Evolutionary conservation across 805 yeast genomes (phyloP).

Genomic region (Hanseniaspora taiwanica): DNA sequence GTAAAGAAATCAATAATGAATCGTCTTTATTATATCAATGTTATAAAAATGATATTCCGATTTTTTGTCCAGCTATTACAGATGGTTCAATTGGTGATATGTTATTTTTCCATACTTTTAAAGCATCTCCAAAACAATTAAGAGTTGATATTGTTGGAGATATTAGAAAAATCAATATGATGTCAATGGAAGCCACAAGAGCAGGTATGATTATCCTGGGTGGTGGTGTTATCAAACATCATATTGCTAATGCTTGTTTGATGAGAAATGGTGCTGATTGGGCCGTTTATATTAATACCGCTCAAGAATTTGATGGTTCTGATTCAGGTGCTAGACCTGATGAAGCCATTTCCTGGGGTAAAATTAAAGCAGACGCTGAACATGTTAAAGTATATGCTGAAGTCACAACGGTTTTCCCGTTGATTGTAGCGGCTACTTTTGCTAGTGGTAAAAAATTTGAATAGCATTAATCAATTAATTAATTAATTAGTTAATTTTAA

Average conservation of each 20-base stretch:
- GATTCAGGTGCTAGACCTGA: constrained; percentile 99
- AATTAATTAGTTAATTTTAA: constrained; percentile 2
- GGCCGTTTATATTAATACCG: constrained; percentile 94
- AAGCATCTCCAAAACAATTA: constrained; percentile 79
- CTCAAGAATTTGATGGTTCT: constrained; percentile 97
- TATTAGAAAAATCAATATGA: constrained; percentile 77
- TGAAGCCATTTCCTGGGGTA: constrained; percentile 98
- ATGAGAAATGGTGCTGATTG: constrained; percentile 99
- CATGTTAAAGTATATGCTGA: constrained; percentile 90
- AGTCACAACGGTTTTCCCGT: constrained; percentile 87
- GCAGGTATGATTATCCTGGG: constrained; percentile 97
- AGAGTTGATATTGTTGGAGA: constrained; percentile 90
- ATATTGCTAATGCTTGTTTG: constrained; percentile 92
- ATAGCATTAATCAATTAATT: constrained; percentile 7
- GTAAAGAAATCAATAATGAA: constrained; percentile 91
- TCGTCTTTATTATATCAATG: constrained; percentile 95
- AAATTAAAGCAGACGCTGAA: constrained; percentile 87
- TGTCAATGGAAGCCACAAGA: constrained; percentile 86
- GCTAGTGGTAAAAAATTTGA: constrained; percentile 37
- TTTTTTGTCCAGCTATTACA: constrained; percentile 94
- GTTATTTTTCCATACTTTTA: constrained; percentile 97
- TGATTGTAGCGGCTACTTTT: constrained; percentile 95
- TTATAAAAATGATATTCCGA: constrained; percentile 89
- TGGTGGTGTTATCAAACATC: constrained; percentile 94
- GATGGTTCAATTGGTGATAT: constrained; percentile 98